Evolutionary conservation across 768 basidiomycete genomes (phyloP), one percentile per base, ranked within the genome.

Genomic region (Lepiota venenata): DNA sequence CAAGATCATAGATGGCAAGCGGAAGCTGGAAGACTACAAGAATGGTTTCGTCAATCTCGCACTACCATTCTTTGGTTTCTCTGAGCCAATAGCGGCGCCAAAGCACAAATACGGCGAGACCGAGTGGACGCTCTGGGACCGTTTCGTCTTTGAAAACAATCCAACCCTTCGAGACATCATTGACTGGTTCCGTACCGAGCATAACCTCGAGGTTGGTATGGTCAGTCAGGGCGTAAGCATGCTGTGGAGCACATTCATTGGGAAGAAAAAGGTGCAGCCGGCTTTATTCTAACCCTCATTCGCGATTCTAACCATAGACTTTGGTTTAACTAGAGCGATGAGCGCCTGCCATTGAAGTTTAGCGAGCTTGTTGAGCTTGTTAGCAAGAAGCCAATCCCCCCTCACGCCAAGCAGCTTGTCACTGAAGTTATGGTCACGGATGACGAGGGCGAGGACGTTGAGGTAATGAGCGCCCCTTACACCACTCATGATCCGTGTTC

Each of bases 11-110:
- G 97, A 98, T 67, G 88, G 88, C 57, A 98, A 98, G 82, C 85
- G 77, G 64, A 89, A 92, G 65, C 75, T 98, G 12, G 97, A 98
- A 60, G 82, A 88, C 45, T 99, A 92, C 82, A 98, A 97, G 81
- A 99, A 99, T 64, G 96, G 95, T 37, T 99, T 99, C 70, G 83
- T 98, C 63, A 99, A 99, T 71, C 80, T 99, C 50, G 97, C 97
- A 2, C 73, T 99, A 50, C 97, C 97, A 1, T 98, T 98, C 86
- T 98, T 98, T 66, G 97, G 93, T 22, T 99, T 98, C 78, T 98
- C 95, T 2, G 97, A 99, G 64, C 97, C 97, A 10, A 91, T 98
- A 58, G 86, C 85, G 3, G 93, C 94, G 16, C 63, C 81, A 58
- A 98, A 96, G 77, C 77, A 84, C 59, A 96, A 94, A 80, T 98